phyloP scores from a whole-genome alignment of 495 filamentous ascomycete genomes.

The Bacidia gigantensis region DNA sequence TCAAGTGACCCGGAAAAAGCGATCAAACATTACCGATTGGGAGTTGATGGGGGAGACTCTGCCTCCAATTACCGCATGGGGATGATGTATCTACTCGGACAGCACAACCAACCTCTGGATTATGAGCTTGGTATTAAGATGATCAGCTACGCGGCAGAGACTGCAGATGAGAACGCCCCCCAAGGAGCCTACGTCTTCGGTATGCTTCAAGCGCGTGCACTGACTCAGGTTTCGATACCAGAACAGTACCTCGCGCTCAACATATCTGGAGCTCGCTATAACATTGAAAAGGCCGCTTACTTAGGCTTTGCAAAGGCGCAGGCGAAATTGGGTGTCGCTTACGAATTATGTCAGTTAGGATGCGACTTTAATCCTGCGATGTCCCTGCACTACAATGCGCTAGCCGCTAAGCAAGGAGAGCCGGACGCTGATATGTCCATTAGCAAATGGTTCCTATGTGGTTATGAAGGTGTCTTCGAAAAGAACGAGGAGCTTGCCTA shows the following conservation, averaged over 20 bases:
- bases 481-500: constrained; percentile 94
- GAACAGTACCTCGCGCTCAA: constrained; percentile 61
- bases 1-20: constrained; percentile 85
- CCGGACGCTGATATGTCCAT: constrained; percentile 90
- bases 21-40: constrained; percentile 72
- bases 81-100: constrained; percentile 93
- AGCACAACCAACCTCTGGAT: constrained; percentile 78
- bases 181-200: constrained; percentile 95
- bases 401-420: constrained; percentile 81
- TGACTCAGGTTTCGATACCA: constrained; percentile 76
- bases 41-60: constrained; percentile 66
- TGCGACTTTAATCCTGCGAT: constrained; percentile 90
- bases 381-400: constrained; percentile 88
- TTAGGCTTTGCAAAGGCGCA: constrained; percentile 95
- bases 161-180: constrained; percentile 90
- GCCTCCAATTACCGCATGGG: constrained; percentile 90
- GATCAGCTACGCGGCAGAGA: constrained; percentile 68
- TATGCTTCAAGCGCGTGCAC: constrained; percentile 81
- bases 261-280: constrained; percentile 57
- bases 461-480: constrained; percentile 76
- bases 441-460: constrained; percentile 97
- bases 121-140: constrained; percentile 64
- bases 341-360: constrained; percentile 82
- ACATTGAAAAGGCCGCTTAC: constrained; percentile 94
- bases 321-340: constrained; percentile 91